phyloP scores from a whole-genome alignment of 495 filamentous ascomycete genomes.

The Neurospora sublineolata region DNA sequence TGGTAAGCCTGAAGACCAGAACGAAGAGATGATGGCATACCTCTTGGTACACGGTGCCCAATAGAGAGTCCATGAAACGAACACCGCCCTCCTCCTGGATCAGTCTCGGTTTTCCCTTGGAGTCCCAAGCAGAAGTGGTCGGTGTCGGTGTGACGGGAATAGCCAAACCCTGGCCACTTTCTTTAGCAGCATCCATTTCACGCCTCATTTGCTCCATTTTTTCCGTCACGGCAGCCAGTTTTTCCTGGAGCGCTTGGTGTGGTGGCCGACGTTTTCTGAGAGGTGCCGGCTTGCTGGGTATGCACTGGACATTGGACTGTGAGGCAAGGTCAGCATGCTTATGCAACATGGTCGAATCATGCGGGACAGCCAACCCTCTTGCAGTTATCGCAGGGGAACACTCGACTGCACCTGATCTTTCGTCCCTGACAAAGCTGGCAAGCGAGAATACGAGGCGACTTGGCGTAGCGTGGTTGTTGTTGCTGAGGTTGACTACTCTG shows the following conservation, averaged over 20 bases:
- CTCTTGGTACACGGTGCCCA: slow-evolving; percentile 32
- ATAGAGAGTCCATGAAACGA: slow-evolving; percentile 35
- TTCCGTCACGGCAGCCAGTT: slow-evolving; percentile 18
- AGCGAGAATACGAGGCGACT: slow-evolving; percentile 25
- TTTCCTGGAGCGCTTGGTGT: slow-evolving; percentile 38
- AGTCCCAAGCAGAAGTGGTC: slow-evolving; percentile 14
- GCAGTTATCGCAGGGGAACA: slow-evolving; percentile 57
- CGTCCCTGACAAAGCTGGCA: slow-evolving; percentile 47
- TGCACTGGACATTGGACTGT: slow-evolving; percentile 35
- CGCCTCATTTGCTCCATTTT: not conserved
- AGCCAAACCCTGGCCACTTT: not conserved
- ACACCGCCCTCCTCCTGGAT: slow-evolving; percentile 33
- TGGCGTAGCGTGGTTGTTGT: slow-evolving; percentile 2
- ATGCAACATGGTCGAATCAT: not conserved
- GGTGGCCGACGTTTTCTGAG: slow-evolving; percentile 35
- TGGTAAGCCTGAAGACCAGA: not conserved
- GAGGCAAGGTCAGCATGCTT: slow-evolving; percentile 3
- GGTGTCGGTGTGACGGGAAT: not conserved
- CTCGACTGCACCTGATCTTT: slow-evolving; percentile 60
- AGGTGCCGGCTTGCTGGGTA: slow-evolving; percentile 37
- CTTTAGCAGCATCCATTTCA: not conserved
- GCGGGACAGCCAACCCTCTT: slow-evolving; percentile 1
- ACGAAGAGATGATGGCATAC: slow-evolving; percentile 15
- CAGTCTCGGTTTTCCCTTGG: slow-evolving; percentile 24
- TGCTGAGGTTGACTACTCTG: not conserved